Conservation (phyloP, 2,329 filamentous ascomycete species). For the Colletotrichum ledebouriae region DNA sequence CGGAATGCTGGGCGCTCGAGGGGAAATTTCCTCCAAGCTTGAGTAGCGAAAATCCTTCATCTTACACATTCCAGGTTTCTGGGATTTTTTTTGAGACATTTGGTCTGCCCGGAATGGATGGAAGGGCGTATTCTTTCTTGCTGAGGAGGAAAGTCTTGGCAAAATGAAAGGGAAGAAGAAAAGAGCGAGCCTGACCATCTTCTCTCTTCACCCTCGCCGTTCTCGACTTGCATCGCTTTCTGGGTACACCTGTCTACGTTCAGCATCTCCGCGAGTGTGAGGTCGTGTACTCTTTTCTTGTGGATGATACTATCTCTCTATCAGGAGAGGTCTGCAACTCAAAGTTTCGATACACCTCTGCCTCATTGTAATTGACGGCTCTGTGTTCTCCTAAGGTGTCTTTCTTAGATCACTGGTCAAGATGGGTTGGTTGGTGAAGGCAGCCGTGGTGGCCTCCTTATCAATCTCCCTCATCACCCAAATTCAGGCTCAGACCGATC, state of each 20-base stretch:
- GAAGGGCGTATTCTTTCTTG: neutral
- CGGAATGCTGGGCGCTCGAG: conserved; percentile 7
- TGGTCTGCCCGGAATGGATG: neutral
- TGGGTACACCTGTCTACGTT: neutral
- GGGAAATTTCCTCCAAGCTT: neutral
- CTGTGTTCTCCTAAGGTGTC: neutral
- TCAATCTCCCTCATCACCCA: neutral
- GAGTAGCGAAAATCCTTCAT: neutral
- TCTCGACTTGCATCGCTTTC: neutral
- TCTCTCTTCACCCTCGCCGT: neutral
- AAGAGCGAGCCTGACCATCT: conserved; percentile 1
- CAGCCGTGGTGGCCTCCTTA: neutral
- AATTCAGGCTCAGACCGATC: neutral
- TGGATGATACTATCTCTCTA: neutral
- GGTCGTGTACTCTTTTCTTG: neutral
- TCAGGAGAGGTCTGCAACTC: conserved; percentile 6
- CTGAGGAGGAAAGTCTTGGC: neutral
- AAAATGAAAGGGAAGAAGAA: conserved; percentile 16
- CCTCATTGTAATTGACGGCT: neutral
- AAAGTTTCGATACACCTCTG: neutral
- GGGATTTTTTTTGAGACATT: neutral
- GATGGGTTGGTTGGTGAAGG: conserved; percentile 6
- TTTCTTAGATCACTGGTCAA: neutral
- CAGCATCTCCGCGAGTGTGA: neutral
- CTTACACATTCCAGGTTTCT: conserved; percentile 1